Base-by-base conservation (phyloP, 148 eudicot species). In the Chenopodium formosanum region DNA sequence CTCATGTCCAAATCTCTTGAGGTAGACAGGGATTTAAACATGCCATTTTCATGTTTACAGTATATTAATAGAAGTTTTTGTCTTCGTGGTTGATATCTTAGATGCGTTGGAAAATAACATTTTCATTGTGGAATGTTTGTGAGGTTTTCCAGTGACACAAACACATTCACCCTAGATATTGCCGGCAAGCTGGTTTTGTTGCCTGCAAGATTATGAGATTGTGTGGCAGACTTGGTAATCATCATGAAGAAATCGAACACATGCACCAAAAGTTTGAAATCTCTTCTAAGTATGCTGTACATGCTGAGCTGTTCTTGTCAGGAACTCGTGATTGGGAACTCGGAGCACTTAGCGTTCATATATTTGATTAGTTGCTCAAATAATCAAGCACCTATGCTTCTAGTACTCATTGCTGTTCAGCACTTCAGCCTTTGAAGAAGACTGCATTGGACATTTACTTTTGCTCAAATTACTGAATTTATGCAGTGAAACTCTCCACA, bases 1-100 rank as follows among this genome's bases (percentile, higher is more conserved):
- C 82, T 95, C 40, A 44, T 80, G 23, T 84, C 89, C 50, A 85
- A 88, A 48, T 89, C 92, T 40, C 67, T 82, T 63, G 86, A 91
- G 79, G 86, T 95, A 47, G 94, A 92, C 76, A 88, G 78, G 23
- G 79, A 87, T 60, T 70, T 92, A 1, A 77, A 88, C 76, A 80
- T 95, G 84, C 94, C 93, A 37, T 95, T 93, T 82, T 87, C 98
- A 40, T 92, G 94, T 88, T 79, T 89, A 66, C 77, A 88, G 71
- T 93, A 95, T 81, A 70, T 95, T 46, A 92, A 88, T 80, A 87
- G 89, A 86, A 93, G 94, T 66, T 91, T 92, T 70, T 83, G 77
- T 73, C 83, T 89, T 78, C 88, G 90, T 70, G 86, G 86, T 56
- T 90, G 77, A 88, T 74, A 76, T 76, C 52, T 9, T 9, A 8